Conservation (phyloP, 192 early-diverging fungal genomes). For the Obelidium mucronatum region DNA sequence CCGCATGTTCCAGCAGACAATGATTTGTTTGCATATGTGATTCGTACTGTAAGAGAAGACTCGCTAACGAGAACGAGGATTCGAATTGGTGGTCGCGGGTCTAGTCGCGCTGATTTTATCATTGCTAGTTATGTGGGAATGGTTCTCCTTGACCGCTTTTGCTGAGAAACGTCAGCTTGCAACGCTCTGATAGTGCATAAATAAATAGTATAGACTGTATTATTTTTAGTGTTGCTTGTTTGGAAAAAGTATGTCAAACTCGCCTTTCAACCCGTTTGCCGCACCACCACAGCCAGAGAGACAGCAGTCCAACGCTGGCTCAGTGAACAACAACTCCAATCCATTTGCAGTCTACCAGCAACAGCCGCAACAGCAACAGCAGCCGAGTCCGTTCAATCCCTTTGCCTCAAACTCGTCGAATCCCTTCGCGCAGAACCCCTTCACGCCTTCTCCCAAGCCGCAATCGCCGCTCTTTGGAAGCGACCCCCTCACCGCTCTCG, state of each 20-base stretch:
- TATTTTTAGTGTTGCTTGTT: not conserved
- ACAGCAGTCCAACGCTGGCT: not conserved
- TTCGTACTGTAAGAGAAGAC: not conserved
- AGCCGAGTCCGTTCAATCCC: not conserved
- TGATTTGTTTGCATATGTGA: constrained; percentile 9
- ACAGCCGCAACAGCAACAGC: not conserved
- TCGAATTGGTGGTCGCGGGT: constrained; percentile 21
- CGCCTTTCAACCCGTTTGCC: not conserved
- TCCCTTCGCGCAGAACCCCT: not conserved
- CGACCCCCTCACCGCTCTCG: not conserved
- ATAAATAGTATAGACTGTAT: not conserved
- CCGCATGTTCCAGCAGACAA: too few relatives aligned
- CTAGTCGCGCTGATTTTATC: not conserved
- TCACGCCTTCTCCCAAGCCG: not conserved
- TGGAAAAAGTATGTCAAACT: not conserved
- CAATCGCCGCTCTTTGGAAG: not conserved
- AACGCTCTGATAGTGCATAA: not conserved
- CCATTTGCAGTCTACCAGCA: not conserved
- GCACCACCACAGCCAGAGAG: not conserved
- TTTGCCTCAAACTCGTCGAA: not conserved
- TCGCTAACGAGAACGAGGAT: not conserved
- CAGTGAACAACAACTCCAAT: not conserved
- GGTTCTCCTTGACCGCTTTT: not conserved
- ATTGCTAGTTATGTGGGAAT: not conserved
- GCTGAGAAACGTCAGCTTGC: not conserved